A percentile compares a stretch with the other conserved stretches of the same genome.
Evolutionary conservation across 495 filamentous ascomycete species (phyloP).

Genomic region (Daldinia caldariorum): DNA sequence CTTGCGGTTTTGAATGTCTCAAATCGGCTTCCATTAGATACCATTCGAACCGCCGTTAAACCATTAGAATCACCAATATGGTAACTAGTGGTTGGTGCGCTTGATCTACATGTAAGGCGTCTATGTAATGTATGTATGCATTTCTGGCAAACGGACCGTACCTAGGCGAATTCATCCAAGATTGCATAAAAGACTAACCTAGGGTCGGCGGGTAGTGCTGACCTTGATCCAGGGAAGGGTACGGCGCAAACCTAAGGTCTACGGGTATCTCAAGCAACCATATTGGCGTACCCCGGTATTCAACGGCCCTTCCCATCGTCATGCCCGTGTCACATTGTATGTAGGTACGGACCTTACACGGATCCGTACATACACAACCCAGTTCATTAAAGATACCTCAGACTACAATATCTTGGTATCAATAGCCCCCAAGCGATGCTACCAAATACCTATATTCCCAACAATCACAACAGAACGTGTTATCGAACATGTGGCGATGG

Average conservation of each 20-base stretch:
- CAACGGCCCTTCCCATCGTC: conserved; percentile 3
- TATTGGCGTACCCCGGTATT: conserved; percentile 28
- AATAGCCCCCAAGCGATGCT: conserved; percentile 4
- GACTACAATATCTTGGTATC: conserved; percentile 2
- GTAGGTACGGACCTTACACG: neutral
- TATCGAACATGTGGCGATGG: conserved; percentile 2
- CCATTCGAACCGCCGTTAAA: conserved; percentile 14
- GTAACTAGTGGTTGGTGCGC: conserved; percentile 12
- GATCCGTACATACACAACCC: conserved; percentile 8
- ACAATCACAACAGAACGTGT: neutral
- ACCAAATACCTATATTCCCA: neutral
- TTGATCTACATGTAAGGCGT: conserved; percentile 13
- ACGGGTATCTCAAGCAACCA: conserved; percentile 16
- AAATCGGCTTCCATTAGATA: conserved; percentile 4
- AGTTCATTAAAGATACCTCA: conserved; percentile 1
- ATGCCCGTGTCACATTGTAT: neutral
- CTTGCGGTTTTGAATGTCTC: conserved; percentile 8
- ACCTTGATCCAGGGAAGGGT: conserved; percentile 23
- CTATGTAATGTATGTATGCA: conserved; percentile 21
- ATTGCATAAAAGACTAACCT: conserved; percentile 32
- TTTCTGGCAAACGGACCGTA: conserved; percentile 33
- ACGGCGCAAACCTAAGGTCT: conserved; percentile 10
- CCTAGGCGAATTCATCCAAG: conserved; percentile 45
- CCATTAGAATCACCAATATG: conserved; percentile 7
- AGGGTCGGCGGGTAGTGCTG: conserved; percentile 33